phyloP scores from a whole-genome alignment of 768 basidiomycete genomes.

The Xerocomus potaroensis region DNA sequence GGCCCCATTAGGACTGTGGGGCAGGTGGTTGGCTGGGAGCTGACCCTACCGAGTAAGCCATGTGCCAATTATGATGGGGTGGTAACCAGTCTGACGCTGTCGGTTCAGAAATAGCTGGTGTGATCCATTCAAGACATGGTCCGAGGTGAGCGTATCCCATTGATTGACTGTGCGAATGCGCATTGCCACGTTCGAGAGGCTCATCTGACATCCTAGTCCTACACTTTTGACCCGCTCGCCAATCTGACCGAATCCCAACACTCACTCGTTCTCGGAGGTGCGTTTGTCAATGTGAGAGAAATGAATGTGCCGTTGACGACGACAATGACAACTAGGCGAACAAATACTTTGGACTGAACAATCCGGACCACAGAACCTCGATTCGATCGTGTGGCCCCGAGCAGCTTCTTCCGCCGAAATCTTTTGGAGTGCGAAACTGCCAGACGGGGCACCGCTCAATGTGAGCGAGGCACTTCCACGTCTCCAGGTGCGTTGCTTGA shows the following conservation, averaged over 20 bases:
- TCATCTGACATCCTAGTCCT: neutral
- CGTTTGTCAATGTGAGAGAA: conserved; percentile 5
- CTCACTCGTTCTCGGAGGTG: conserved; percentile 37
- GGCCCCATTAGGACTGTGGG: conserved; percentile 38
- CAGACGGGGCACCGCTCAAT: conserved; percentile 32
- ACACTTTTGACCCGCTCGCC: conserved; percentile 46
- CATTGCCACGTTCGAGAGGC: neutral
- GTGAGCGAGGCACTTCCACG: conserved; percentile 42
- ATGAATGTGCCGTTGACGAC: conserved; percentile 1
- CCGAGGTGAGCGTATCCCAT: conserved; percentile 31
- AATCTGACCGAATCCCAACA: conserved; percentile 36
- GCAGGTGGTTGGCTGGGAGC: conserved; percentile 44
- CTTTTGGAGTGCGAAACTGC: conserved; percentile 47
- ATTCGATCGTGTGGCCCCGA: conserved; percentile 45
- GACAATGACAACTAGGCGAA: conserved; percentile 25
- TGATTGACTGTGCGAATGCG: neutral
- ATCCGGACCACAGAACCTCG: conserved; percentile 40
- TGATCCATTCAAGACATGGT: conserved; percentile 52
- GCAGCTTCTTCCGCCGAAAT: conserved; percentile 46
- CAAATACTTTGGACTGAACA: conserved; percentile 47
- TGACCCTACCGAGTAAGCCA: conserved; percentile 28
- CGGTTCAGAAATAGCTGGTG: conserved; percentile 41
- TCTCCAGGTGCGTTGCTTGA: conserved; percentile 35
- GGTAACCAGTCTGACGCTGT: conserved; percentile 1
- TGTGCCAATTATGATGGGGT: neutral